Evolutionary conservation across 257 asterid species (phyloP), one percentile per base, ranked within the genome.

Genomic region (Prunella vulgaris): DNA sequence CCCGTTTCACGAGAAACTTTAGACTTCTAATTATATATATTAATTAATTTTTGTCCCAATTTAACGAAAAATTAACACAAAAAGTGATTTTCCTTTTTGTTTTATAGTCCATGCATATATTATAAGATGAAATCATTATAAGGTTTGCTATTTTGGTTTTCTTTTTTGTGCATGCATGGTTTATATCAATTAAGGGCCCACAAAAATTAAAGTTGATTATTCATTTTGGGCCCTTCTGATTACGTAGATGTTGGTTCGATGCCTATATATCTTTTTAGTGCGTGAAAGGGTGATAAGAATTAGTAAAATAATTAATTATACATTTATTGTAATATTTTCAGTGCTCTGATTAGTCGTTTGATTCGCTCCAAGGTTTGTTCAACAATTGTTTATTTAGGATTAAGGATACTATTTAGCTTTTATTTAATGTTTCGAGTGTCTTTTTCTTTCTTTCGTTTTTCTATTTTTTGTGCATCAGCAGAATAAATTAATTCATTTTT

Each of bases 381-480:
- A 66, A 27, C 8, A 46, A 38, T 27, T 44, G 44, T 52, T 67
- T 52, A 67, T 17, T 51, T 6, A 18, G 30, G 51, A 67, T 30
- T 32, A 52, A 20, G 63, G 63, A 24, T 44, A 32, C 40, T 28
- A 53, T 64, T n/a, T 24, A 63, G 28, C 17, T 35, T 12, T 62
- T 71, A n/a, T n/a, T n/a, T 32, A 51, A 62, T 27, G n/a, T 5
- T 9, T 32, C 1, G 56, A 42, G 17, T 42, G 51, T 13, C 51
- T 40, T 40, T 38, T 40, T 9, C 37, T 32, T 13, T 37, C 10
- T 10, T 37, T 10, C n/a, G 12, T 40, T 40, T 10, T 40, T 42
- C 51, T 13, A 13, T 5, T 12, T 12, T 71, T 33, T 38, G 10
- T 38, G 72, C 77, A 73, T 72, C 77, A 72, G 77, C 76, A 64